Percentiles rank a stretch among this genome's conserved stretches.
These are phyloP conservation scores for Rubia yunnanensis DNA, from an alignment of 257 asterid genomes.

Conservation along the genomic window DNA sequence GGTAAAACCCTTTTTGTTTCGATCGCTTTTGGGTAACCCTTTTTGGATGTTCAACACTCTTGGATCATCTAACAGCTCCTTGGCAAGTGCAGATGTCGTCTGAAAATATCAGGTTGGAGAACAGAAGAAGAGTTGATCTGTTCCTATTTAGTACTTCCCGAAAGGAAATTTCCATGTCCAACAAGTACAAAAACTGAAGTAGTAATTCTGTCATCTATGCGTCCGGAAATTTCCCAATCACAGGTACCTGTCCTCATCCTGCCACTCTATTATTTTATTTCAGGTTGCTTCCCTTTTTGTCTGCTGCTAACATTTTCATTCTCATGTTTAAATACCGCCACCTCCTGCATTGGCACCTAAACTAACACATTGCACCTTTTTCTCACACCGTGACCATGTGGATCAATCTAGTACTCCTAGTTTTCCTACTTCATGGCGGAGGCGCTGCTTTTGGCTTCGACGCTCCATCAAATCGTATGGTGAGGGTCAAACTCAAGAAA, in stretches of 20 bases:
- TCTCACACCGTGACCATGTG: background rate
- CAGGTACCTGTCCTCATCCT: too few relatives aligned
- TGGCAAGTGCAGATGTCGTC: background rate
- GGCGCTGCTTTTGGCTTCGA: slow-evolving; percentile 2
- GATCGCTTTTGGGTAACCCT: too few relatives aligned
- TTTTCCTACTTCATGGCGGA: background rate
- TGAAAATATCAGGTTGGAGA: background rate
- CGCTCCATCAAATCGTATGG: slow-evolving; percentile 7
- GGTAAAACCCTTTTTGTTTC: too few relatives aligned
- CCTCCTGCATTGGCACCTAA: background rate
- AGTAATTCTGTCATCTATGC: background rate
- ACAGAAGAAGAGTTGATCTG: background rate
- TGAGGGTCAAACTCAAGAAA: slow-evolving; percentile 24
- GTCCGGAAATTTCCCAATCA: background rate
- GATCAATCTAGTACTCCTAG: background rate
- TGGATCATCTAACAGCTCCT: background rate
- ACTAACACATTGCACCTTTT: background rate
- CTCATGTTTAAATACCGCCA: background rate
- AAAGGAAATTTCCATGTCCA: background rate
- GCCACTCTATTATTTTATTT: too few relatives aligned
- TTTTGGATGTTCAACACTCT: too few relatives aligned
- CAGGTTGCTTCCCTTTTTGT: background rate
- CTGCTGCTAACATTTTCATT: background rate
- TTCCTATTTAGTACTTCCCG: background rate
- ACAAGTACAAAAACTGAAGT: background rate